Conservation (phyloP, 2,329 filamentous ascomycete genomes). For the Arthroderma sp. region DNA sequence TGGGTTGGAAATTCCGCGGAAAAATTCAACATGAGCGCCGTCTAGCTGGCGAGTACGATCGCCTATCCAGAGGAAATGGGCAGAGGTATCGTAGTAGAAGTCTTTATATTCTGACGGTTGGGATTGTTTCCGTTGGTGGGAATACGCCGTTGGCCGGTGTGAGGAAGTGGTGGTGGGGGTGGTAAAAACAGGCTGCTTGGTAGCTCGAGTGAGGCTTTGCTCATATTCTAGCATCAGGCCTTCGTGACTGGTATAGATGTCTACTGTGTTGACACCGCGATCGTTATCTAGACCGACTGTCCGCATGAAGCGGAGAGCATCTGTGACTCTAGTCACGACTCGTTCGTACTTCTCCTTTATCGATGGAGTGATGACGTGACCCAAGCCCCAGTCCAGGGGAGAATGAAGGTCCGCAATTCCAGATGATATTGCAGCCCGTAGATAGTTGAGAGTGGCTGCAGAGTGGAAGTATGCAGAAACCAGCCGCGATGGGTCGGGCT, state of each 20-base stretch:
- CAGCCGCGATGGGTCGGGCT: slow-evolving; percentile 69
- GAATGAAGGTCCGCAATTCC: slow-evolving; percentile 90
- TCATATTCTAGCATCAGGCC: slow-evolving; percentile 91
- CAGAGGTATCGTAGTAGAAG: slow-evolving; percentile 84
- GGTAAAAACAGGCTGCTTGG: slow-evolving; percentile 33
- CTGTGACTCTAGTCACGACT: slow-evolving; percentile 75
- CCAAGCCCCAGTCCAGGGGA: slow-evolving; percentile 86
- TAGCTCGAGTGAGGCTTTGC: slow-evolving; percentile 64
- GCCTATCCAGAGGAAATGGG: slow-evolving; percentile 96
- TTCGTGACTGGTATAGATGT: slow-evolving; percentile 92
- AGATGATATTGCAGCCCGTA: slow-evolving; percentile 67
- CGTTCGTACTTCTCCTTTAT: slow-evolving; percentile 75
- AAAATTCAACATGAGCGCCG: slow-evolving; percentile 92
- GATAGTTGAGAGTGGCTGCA: slow-evolving; percentile 85
- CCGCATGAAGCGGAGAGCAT: slow-evolving; percentile 85
- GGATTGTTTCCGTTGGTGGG: slow-evolving; percentile 13
- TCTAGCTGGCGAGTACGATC: slow-evolving; percentile 90
- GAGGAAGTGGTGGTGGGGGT: slow-evolving; percentile 17
- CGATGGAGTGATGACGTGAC: slow-evolving; percentile 71
- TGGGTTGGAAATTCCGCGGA: slow-evolving; percentile 89
- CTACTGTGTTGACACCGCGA: slow-evolving; percentile 75
- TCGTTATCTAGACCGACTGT: slow-evolving; percentile 83
- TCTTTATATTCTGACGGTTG: slow-evolving; percentile 30
- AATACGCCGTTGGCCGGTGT: slow-evolving; percentile 5
- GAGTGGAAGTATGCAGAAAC: slow-evolving; percentile 93